Conservation (phyloP, 179 eudicot genomes). For the Heliamphora pulchella region DNA sequence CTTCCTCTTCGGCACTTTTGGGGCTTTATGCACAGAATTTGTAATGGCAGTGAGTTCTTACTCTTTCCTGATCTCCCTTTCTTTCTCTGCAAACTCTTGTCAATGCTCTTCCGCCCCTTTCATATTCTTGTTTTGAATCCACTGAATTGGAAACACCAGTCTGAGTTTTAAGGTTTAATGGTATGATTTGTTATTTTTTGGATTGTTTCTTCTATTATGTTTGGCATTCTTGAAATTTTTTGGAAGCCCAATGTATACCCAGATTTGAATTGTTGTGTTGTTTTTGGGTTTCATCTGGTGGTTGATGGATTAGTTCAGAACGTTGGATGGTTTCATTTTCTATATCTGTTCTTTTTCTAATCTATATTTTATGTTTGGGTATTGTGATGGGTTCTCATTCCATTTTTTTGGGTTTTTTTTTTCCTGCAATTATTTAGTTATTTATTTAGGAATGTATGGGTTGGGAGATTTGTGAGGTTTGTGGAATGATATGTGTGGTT, state of each 20-base stretch:
- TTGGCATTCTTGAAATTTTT: neutral
- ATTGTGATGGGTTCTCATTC: neutral
- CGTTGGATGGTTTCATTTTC: neutral
- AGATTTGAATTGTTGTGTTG: neutral
- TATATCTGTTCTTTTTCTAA: too few relatives aligned
- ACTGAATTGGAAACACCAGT: neutral
- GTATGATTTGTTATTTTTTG: neutral
- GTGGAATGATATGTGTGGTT: neutral
- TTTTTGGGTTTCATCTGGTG: neutral
- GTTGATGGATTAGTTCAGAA: neutral
- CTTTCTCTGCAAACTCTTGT: neutral
- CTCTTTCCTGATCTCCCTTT: neutral
- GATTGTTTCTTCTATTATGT: neutral
- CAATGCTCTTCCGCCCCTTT: neutral
- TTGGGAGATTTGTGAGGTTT: too few relatives aligned
- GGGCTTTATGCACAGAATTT: constrained; percentile 4
- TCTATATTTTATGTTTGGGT: neutral
- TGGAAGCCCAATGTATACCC: too few relatives aligned
- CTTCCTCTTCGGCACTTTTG: neutral
- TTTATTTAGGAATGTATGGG: too few relatives aligned
- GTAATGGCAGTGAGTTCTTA: constrained; percentile 17
- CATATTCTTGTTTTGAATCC: neutral
- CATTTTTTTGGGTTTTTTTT: neutral
- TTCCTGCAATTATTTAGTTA: too few relatives aligned
- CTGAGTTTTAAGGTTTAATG: neutral